Base-by-base conservation (phyloP, 2,329 filamentous ascomycete species). In the Talaromyces piceae region DNA sequence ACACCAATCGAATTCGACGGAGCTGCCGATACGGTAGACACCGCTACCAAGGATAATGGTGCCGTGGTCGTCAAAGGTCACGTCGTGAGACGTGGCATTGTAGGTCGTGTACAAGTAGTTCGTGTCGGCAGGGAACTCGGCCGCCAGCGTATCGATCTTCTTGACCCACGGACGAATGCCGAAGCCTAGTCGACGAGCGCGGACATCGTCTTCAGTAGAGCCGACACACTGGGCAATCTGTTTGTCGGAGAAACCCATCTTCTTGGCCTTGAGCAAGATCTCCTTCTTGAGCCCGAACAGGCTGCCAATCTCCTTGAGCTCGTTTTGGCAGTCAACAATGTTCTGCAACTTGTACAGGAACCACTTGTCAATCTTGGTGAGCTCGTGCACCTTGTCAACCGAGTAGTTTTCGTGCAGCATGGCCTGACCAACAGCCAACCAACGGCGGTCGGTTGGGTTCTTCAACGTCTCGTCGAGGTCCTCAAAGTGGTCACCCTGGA, bases 291-390 rank as follows among this genome's bases (percentile, higher is more conserved):
- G 75, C 50, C 84, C 87, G 63, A 87, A 84, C 44, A 98, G 79
- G 63, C 84, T 87, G 59, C 90, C 91, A 54, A 89, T 83, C 27
- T 86, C 82, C 74, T 95, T 82, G 56, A 98, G 82, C 68, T 95
- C 88, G 59, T 82, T 83, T 54, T 87, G 88, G 75, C 87, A 91
- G 71, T 97, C 82, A 48, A 95, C 93, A 63, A 98, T 88, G 77
- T 97, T 97, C 75, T 95, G 85, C 47, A 98, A 83, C 81, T 98
- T 97, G 83, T 96, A 83, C 62, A 98, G 75, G 79, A 98, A 98
- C 93, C 93, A 97, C 74, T 95, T 95, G 77, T 97, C 93, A 63
- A 98, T 98, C 80, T 95, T 96, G 74, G 87, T 95, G 61, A 98
- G 77, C 5, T 96, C 89, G 67, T 97, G 90, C 13, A 98, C 79